phyloP scores from a whole-genome alignment of 2,329 filamentous ascomycete genomes.

The Botrytis elliptica region DNA sequence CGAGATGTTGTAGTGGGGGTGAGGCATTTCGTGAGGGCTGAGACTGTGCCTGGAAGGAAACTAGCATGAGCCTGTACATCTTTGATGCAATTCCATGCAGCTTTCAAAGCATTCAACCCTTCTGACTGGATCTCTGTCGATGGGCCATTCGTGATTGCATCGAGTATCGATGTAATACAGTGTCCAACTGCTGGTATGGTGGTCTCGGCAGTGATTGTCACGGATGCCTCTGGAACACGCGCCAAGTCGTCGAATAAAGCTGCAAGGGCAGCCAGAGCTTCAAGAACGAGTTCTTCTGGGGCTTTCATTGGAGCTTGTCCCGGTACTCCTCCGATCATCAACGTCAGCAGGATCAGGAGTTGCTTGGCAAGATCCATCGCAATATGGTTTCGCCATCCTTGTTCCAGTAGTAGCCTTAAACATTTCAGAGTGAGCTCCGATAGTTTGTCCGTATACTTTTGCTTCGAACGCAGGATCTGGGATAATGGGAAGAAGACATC shows the following conservation, averaged over 20 bases:
- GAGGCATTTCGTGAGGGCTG: constrained; percentile 68
- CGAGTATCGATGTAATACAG: constrained; percentile 75
- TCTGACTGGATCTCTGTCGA: constrained; percentile 69
- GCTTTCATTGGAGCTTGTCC: constrained; percentile 50
- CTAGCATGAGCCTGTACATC: constrained; percentile 75
- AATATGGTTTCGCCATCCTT: constrained; percentile 77
- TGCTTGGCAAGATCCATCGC: constrained; percentile 75
- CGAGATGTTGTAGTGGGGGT: constrained; percentile 66
- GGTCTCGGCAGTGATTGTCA: constrained; percentile 53
- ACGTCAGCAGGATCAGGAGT: constrained; percentile 78
- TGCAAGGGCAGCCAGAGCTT: constrained; percentile 68
- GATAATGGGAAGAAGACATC: constrained; percentile 89
- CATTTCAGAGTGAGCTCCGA: constrained; percentile 77
- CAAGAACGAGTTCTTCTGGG: constrained; percentile 72
- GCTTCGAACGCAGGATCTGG: constrained; percentile 76
- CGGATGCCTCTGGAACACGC: constrained; percentile 49
- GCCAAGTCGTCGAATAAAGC: constrained; percentile 62
- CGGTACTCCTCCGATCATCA: constrained; percentile 73
- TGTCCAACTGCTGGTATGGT: constrained; percentile 79
- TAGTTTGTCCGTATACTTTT: constrained; percentile 66
- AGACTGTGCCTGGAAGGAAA: constrained; percentile 86
- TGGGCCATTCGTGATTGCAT: constrained; percentile 63
- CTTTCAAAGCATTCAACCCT: constrained; percentile 63
- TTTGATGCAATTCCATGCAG: constrained; percentile 62
- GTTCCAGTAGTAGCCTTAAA: constrained; percentile 67